These are phyloP conservation scores for Lactifluus hygrophoroides DNA, from an alignment of 768 basidiomycete species.

Conservation along the genomic window DNA sequence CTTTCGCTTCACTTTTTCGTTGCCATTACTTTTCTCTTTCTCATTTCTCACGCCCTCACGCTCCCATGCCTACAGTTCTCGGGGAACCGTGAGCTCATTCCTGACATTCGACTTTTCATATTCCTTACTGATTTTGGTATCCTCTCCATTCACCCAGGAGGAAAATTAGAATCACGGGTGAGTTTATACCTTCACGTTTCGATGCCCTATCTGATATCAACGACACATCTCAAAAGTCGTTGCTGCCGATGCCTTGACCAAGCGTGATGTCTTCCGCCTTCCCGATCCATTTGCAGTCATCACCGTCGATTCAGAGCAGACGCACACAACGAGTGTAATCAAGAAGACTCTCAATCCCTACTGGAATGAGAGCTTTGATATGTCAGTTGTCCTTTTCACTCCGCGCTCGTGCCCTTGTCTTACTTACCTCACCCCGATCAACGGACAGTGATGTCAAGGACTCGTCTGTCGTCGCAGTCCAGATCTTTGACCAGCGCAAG, in stretches of 20 bases:
- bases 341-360: constrained; percentile 93
- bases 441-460: constrained; percentile 80
- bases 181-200: constrained; percentile 18
- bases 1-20: background rate
- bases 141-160: constrained; percentile 33
- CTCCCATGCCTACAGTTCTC: constrained; percentile 25
- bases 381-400: constrained; percentile 43
- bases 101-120: background rate
- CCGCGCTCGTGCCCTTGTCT: constrained; percentile 8
- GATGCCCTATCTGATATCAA: background rate
- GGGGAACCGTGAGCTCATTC: constrained; percentile 25
- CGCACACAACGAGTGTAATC: constrained; percentile 92
- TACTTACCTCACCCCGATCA: too few species aligned
- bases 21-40: constrained; percentile 9
- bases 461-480: constrained; percentile 94
- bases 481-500: constrained; percentile 99
- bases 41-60: constrained; percentile 23
- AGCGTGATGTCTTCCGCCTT: constrained; percentile 92
- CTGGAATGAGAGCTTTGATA: constrained; percentile 98
- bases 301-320: constrained; percentile 96
- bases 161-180: constrained; percentile 76
- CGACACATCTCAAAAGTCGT: constrained; percentile 65
- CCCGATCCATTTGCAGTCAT: constrained; percentile 98
- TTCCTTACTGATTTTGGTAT: constrained; percentile 1
- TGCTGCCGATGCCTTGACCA: constrained; percentile 88